A percentile compares a stretch with the other conserved stretches of the same genome.
phyloP scores from a whole-genome alignment of 495 filamentous ascomycete genomes.

The Oidiodendron maius region DNA sequence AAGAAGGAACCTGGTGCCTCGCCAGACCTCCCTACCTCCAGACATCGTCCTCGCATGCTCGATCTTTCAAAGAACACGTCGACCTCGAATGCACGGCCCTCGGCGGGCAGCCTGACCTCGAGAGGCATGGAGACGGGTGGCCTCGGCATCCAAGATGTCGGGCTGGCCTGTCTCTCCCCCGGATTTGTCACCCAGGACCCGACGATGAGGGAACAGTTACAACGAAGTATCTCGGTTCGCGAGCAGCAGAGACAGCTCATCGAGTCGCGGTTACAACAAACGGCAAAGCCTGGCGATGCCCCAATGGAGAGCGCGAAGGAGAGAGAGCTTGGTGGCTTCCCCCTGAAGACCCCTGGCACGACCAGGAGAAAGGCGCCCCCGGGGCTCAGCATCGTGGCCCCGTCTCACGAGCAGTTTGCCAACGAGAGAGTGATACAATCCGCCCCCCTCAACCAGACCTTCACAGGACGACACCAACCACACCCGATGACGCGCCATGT shows the following conservation, averaged over 20 bases:
- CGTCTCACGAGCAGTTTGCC: constrained; percentile 91
- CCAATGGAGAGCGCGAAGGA: constrained; percentile 36
- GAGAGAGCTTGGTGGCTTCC: constrained; percentile 48
- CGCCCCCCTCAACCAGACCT: constrained; percentile 90
- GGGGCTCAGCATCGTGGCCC: constrained; percentile 91
- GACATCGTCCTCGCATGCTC: constrained; percentile 82
- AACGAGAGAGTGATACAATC: constrained; percentile 96
- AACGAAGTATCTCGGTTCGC: constrained; percentile 86
- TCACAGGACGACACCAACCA: constrained; percentile 82
- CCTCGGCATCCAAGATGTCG: constrained; percentile 83
- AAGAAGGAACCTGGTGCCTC: constrained; percentile 94
- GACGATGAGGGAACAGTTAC: constrained; percentile 90
- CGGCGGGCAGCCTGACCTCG: constrained; percentile 73
- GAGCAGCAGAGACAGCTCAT: constrained; percentile 96
- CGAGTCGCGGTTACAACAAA: constrained; percentile 82
- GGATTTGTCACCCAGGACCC: constrained; percentile 95
- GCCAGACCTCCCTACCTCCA: constrained; percentile 65
- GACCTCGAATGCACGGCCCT: constrained; percentile 47
- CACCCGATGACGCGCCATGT: constrained; percentile 78
- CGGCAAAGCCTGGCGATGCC: constrained; percentile 67
- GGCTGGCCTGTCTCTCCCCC: constrained; percentile 88
- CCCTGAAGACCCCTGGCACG: constrained; percentile 61
- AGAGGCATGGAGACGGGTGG: constrained; percentile 55
- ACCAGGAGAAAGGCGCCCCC: constrained; percentile 77
- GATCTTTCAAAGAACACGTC: constrained; percentile 77